Evolutionary conservation across 2,329 filamentous ascomycete species (phyloP).

Genomic region (Coniochaeta hoffmannii): DNA sequence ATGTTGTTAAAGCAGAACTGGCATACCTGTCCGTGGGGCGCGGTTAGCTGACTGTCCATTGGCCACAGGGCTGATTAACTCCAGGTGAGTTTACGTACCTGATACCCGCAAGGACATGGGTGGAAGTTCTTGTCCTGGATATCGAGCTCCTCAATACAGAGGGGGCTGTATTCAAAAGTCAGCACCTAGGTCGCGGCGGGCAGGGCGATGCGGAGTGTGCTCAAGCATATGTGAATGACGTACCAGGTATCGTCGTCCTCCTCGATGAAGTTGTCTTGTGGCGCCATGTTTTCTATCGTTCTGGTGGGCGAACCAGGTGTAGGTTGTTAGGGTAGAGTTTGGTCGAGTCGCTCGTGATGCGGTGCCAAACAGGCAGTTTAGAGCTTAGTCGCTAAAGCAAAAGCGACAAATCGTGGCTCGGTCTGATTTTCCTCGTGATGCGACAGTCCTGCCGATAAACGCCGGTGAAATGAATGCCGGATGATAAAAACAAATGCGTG

Average conservation of each 20-base stretch:
- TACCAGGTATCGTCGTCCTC: constrained; percentile 66
- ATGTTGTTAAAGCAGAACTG: constrained; percentile 99
- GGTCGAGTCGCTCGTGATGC: constrained; percentile 1
- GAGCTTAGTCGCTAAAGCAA: neutral
- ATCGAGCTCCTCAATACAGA: constrained; percentile 98
- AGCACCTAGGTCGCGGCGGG: neutral
- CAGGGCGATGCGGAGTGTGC: constrained; percentile 6
- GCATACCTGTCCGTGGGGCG: constrained; percentile 61
- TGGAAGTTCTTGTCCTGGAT: constrained; percentile 94
- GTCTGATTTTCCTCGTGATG: neutral
- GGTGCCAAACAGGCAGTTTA: neutral
- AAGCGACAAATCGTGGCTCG: no score
- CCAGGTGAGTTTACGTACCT: constrained; percentile 54
- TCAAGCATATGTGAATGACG: constrained; percentile 15
- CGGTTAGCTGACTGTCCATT: neutral
- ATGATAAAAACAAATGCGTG: neutral
- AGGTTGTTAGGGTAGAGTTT: constrained; percentile 2
- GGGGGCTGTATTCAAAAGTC: constrained; percentile 57
- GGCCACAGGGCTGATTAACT: constrained; percentile 3
- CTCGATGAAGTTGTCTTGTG: constrained; percentile 64
- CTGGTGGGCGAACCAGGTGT: neutral
- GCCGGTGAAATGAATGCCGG: neutral
- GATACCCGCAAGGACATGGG: constrained; percentile 95
- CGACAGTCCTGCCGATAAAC: no score
- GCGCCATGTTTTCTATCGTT: constrained; percentile 48